phyloP scores from a whole-genome alignment of 148 eudicot species.

The Rheum nobile region DNA sequence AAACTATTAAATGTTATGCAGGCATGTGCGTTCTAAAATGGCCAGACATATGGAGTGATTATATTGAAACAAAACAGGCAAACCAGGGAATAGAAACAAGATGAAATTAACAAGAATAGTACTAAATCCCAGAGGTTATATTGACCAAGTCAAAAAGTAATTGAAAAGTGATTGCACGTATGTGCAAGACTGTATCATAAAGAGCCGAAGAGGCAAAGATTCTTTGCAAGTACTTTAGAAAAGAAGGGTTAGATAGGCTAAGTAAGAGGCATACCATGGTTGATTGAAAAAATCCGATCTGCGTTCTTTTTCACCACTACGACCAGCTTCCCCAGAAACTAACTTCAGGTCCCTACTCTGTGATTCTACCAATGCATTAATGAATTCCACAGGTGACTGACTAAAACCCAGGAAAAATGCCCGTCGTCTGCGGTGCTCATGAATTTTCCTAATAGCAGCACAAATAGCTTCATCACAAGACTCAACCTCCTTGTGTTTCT shows the following conservation, averaged over 20 bases:
- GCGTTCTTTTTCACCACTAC: constrained; percentile 72
- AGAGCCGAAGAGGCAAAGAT: not conserved
- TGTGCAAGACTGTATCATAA: not conserved
- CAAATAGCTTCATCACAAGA: constrained; percentile 82
- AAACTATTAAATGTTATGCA: not conserved
- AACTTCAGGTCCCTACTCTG: constrained; percentile 80
- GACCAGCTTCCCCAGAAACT: constrained; percentile 67
- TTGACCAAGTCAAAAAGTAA: not conserved
- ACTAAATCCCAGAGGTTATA: not conserved
- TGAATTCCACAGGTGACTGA: constrained; percentile 86
- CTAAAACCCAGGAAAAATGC: constrained; percentile 92
- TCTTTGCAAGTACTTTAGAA: not conserved
- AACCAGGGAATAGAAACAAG: not conserved
- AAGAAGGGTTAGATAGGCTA: not conserved
- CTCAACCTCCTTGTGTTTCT: constrained; percentile 80
- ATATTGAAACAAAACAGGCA: not conserved
- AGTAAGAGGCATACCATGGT: constrained; percentile 50
- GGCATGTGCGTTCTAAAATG: not conserved
- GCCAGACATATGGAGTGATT: not conserved
- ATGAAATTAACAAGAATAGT: not conserved
- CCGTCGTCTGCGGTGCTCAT: constrained; percentile 75
- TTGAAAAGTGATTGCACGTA: not conserved
- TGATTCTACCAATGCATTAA: constrained; percentile 77
- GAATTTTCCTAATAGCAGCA: constrained; percentile 73
- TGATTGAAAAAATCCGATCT: constrained; percentile 84